These are phyloP conservation scores for Aspergillus conjunctus DNA, from an alignment of 495 filamentous ascomycete species.

Conservation along the genomic window DNA sequence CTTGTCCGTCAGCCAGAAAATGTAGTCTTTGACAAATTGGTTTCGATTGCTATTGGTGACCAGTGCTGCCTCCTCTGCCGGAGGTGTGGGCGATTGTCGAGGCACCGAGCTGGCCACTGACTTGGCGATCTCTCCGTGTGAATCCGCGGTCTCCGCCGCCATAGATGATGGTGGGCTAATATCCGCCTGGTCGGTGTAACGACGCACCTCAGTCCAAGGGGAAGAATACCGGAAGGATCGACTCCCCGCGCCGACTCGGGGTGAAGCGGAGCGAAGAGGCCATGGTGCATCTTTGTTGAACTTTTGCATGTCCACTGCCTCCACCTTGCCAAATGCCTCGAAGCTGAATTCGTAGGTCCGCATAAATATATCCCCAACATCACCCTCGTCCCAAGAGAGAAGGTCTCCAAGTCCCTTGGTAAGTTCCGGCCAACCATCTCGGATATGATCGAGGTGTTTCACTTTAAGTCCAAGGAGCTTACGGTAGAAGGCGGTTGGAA, in stretches of 20 bases:
- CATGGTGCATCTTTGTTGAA: constrained; percentile 41
- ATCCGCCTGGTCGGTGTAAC: constrained; percentile 23
- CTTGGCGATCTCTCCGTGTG: constrained; percentile 25
- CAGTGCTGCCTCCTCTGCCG: constrained; percentile 39
- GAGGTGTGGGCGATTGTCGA: constrained; percentile 28
- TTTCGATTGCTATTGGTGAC: constrained; percentile 79
- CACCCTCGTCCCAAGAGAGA: constrained; percentile 74
- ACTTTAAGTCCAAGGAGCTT: constrained; percentile 69
- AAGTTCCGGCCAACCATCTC: constrained; percentile 85
- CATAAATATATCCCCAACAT: constrained; percentile 77
- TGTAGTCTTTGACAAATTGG: constrained; percentile 84
- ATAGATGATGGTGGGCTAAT: constrained; percentile 32
- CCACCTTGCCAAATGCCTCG: constrained; percentile 61
- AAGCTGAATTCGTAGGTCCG: constrained; percentile 85
- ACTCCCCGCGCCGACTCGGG: constrained; percentile 4
- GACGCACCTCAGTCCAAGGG: constrained; percentile 32
- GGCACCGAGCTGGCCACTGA: constrained; percentile 23
- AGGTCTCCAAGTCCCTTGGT: constrained; percentile 70
- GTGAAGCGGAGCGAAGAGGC: constrained; percentile 31
- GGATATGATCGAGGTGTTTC: constrained; percentile 70
- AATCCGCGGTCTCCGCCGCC: constrained; percentile 28
- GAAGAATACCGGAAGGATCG: constrained; percentile 21
- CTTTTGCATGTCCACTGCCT: constrained; percentile 59
- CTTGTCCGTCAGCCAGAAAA: constrained; percentile 77
- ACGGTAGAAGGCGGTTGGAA: constrained; percentile 81